Base-by-base conservation (phyloP, 805 yeast species). In the Kuraishia capsulata region DNA sequence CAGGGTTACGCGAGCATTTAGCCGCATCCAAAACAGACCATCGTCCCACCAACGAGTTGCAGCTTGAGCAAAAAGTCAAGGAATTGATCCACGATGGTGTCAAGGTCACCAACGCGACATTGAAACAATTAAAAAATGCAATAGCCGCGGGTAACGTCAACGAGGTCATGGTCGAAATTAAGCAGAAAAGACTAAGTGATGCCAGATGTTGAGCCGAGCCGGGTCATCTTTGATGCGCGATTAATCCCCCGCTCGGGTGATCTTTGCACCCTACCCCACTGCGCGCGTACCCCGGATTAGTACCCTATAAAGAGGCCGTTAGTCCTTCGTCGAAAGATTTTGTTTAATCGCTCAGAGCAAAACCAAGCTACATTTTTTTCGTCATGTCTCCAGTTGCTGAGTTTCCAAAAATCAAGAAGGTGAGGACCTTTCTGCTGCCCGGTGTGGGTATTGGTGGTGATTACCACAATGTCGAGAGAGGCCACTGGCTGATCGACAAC, bases 371-470 rank as follows among this genome's bases (percentile, higher is more conserved):
- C n/a, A n/a, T n/a, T n/a, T n/a, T n/a, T n/a, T n/a, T n/a, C n/a
- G n/a, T n/a, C n/a, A n/a, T n/a, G n/a, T n/a, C n/a, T n/a, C n/a
- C n/a, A 58, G 34, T 51, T 24, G 52, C 43, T 20, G 57, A 56
- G 23, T 69, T 69, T 48, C 73, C 75, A 39, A 64, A 51, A 39
- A 69, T 69, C 48, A 64, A 59, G 39, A 56, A 56, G 42, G 61
- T 69, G 35, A 64, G 59, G 41, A 67, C 73, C 32, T 69, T 49
- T 51, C 54, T 68, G 24, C 45, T 66, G 19, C 56, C 57, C 40
- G 73, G 68, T 25, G 62, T 59, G 45, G 73, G 72, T 35, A 56
- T 64, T 38, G 75, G 75, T 39, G 75, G 73, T 42, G 75, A 69
- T 48, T 69, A 69, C 50, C 75, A 69, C 48, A 63, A 69, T 49